Base-by-base conservation (phyloP, 257 asterid genomes). In the Lantana camara region DNA sequence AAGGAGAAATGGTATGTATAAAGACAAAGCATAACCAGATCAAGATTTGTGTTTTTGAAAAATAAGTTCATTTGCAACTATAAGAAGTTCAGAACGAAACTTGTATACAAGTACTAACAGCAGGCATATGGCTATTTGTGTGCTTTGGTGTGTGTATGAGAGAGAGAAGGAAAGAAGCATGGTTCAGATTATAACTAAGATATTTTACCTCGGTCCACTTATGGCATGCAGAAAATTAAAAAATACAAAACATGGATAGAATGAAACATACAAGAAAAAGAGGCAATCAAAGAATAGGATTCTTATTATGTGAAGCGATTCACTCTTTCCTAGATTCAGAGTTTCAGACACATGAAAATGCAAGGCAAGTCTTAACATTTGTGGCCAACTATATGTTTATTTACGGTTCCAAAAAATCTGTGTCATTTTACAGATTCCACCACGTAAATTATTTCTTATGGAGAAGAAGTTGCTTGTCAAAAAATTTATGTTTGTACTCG, bases 1-100 rank as follows among this genome's bases (percentile, higher is more conserved):
- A 79, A 59, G 69, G 73, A 4, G 21, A 44, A 44, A 59, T 58
- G 35, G 64, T 41, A 58, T 47, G 54, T 29, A 55, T 45, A 63
- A 77, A 58, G 27, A 66, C 15, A 30, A 51, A 64, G 8, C 51
- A 57, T 0, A 53, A 47, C 30, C n/a, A 27, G 66, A 56, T 46
- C 35, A 14, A 52, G 12, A 75, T 35, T 54, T 11, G 1, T 11
- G 24, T 55, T 49, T 41, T 53, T 15, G 35, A 22, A 46, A 24
- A 48, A 32, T 22, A 34, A 32, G 32, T 4, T 15, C 12, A 35
- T 10, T 20, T 14, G 55, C 17, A 66, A n/a, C n/a, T n/a, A n/a
- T n/a, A n/a, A n/a, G n/a, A n/a, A n/a, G 6, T 13, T 44, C 9
- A 52, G 12, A 41, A 13, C 12, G 17, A 6, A 57, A 15, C 8